Base-by-base conservation (phyloP, 345 rosid species). In the Eucalyptus dawsonii region DNA sequence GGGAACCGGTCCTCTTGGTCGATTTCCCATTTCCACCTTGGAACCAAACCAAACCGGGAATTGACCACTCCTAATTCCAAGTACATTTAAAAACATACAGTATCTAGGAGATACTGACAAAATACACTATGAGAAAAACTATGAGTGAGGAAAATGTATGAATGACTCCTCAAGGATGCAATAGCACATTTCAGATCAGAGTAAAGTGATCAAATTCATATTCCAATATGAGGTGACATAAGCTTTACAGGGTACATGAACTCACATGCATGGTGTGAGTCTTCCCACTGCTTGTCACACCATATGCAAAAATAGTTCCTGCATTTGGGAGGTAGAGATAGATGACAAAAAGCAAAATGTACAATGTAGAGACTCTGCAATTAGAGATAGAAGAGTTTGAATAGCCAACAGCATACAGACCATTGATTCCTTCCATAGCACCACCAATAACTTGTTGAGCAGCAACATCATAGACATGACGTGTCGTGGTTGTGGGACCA, bases 241-340 rank as follows among this genome's bases (percentile, higher is more conserved):
- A 89, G 65, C 67, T 51, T 44, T 54, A 37, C n/a, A 87, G 81
- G 49, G 90, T 87, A 90, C 54, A 86, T 62, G 80, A 91, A 90
- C 98, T 97, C 92, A 98, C 99, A 94, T 97, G 99, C 99, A 98
- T 98, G 24, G 99, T 98, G 90, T 98, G 99, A 90, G 99, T 98
- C 93, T 98, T 98, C 92, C 99, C 99, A 90, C 99, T 98, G 95
- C 99, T 98, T 88, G 99, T 98, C 92, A 98, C 99, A 80, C 99
- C 99, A 91, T 98, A 98, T 83, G 99, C 99, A 92, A 97, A 98
- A 91, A 98, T 96, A 72, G 99, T 98, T 89, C 99, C 99, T 98
- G 93, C 62, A 88, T 89, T 50, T 76, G 83, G 83, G 83, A 76
- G 47, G 27, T 76, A 89, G 65, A 47, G 67, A 89, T 40, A 58